Percentiles rank a stretch among this genome's conserved stretches.
Conservation (phyloP, 257 asterid genomes). For the Petunia axillaris region DNA sequence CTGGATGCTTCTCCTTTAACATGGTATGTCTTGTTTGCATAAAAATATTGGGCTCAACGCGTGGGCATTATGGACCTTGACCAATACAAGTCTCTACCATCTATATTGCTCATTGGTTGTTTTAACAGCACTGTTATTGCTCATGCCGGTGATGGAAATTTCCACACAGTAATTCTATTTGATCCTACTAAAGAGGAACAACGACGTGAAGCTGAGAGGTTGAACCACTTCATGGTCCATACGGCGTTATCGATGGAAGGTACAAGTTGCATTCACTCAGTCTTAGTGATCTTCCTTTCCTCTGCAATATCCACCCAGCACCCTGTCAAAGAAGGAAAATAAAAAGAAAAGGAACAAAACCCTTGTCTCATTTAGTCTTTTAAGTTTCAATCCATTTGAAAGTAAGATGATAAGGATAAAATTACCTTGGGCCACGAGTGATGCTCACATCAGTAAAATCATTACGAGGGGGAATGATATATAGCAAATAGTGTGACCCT, state of each 20-base stretch:
- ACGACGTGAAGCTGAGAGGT: slow-evolving; percentile 81
- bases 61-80: background rate
- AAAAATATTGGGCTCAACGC: slow-evolving; percentile 8
- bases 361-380: background rate
- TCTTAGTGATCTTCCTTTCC: slow-evolving; percentile 14
- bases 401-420: background rate
- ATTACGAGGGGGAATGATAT: background rate
- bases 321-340: slow-evolving; percentile 6
- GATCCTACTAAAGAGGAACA: slow-evolving; percentile 72
- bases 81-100: background rate
- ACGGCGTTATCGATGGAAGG: slow-evolving; percentile 93
- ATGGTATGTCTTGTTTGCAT: slow-evolving; percentile 50
- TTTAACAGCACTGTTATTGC: slow-evolving; percentile 85
- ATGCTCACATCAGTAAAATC: background rate
- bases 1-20: slow-evolving; percentile 76
- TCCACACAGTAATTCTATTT: slow-evolving; percentile 79
- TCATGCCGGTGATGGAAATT: slow-evolving; percentile 99
- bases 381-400: slow-evolving; percentile 21
- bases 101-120: background rate
- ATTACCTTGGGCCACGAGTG: background rate
- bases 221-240: slow-evolving; percentile 89
- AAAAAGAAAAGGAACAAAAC: background rate
- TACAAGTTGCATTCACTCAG: slow-evolving; percentile 33
- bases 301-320: slow-evolving; percentile 5
- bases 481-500: background rate